A percentile compares a stretch with the other conserved stretches of the same genome.
phyloP scores from a whole-genome alignment of 805 yeast species.

The Saccharomycopsis microspora region DNA sequence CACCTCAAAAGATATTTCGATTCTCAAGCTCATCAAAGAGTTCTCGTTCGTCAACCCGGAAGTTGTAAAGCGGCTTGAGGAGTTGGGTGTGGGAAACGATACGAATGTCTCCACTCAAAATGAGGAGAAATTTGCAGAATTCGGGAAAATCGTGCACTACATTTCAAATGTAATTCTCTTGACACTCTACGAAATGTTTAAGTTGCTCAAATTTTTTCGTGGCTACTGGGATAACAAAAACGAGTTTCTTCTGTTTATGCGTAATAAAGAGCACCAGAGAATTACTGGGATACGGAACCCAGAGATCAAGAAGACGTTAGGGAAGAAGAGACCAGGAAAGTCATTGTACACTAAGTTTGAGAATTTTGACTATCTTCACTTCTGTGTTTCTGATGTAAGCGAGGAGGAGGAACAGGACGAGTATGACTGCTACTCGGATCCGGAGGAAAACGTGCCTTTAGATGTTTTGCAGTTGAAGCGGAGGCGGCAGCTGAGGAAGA shows the following conservation, averaged over 20 bases:
- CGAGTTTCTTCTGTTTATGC: slow-evolving; percentile 9
- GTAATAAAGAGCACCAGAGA: slow-evolving; percentile 8
- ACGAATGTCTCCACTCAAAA: slow-evolving; percentile 1
- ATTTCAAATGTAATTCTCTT: slow-evolving; percentile 6
- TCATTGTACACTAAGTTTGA: slow-evolving; percentile 8
- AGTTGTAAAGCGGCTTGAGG: slow-evolving; percentile 1
- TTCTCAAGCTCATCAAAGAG: slow-evolving; percentile 3
- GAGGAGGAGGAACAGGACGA: slow-evolving; percentile 4
- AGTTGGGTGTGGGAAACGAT: not conserved
- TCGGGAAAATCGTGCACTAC: slow-evolving; percentile 4
- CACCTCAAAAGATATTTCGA: slow-evolving; percentile 4
- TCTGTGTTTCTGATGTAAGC: slow-evolving; percentile 15
- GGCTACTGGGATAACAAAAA: slow-evolving; percentile 14
- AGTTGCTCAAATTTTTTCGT: slow-evolving; percentile 11
- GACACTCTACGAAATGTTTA: slow-evolving; percentile 13
- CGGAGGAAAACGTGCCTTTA: slow-evolving; percentile 6
- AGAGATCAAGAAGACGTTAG: not conserved
- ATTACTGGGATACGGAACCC: not conserved
- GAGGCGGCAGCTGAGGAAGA: not conserved
- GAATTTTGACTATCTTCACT: slow-evolving; percentile 7
- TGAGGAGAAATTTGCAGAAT: not conserved
- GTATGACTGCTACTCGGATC: slow-evolving; percentile 12
- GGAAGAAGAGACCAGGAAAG: not conserved
- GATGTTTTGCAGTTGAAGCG: slow-evolving; percentile 6
- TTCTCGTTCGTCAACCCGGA: slow-evolving; percentile 8